phyloP scores from a whole-genome alignment of 106 monocot species.

The Allium fistulosum region DNA sequence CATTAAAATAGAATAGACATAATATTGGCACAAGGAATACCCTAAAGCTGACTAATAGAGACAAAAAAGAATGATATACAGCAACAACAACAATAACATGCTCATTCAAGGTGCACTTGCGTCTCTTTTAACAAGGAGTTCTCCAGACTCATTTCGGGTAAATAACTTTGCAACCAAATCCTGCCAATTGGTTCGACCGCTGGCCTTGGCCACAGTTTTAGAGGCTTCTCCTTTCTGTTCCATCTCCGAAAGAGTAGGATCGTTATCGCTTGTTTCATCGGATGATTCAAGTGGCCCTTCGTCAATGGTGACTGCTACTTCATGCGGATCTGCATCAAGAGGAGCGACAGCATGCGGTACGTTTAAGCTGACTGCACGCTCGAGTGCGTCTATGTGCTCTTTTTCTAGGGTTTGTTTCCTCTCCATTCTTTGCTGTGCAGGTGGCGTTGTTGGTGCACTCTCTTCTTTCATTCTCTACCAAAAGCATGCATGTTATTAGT shows the following conservation, averaged over 20 bases:
- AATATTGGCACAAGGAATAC: no score
- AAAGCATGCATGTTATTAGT: background rate
- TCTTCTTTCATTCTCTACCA: constrained; percentile 55
- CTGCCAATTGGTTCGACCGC: constrained; percentile 47
- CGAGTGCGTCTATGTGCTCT: constrained; percentile 71
- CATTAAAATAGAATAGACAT: no score
- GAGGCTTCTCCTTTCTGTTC: background rate
- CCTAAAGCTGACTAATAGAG: no score
- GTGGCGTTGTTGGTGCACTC: constrained; percentile 16
- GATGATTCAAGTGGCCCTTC: background rate
- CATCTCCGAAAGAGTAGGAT: background rate
- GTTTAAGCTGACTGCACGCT: constrained; percentile 53
- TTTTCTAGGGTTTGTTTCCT: constrained; percentile 55
- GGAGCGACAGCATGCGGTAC: constrained; percentile 53
- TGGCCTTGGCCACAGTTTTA: constrained; percentile 9
- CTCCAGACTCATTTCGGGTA: constrained; percentile 16
- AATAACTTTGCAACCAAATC: constrained; percentile 40
- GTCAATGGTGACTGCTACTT: background rate
- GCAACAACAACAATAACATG: no score
- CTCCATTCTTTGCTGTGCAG: constrained; percentile 63
- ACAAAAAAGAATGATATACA: no score
- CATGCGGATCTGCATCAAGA: constrained; percentile 12
- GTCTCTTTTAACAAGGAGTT: constrained; percentile 27
- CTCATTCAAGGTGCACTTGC: constrained; percentile 16
- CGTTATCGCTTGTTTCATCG: background rate